Conservation (phyloP, 2,329 filamentous ascomycete species). For the Ophiostoma montium region DNA sequence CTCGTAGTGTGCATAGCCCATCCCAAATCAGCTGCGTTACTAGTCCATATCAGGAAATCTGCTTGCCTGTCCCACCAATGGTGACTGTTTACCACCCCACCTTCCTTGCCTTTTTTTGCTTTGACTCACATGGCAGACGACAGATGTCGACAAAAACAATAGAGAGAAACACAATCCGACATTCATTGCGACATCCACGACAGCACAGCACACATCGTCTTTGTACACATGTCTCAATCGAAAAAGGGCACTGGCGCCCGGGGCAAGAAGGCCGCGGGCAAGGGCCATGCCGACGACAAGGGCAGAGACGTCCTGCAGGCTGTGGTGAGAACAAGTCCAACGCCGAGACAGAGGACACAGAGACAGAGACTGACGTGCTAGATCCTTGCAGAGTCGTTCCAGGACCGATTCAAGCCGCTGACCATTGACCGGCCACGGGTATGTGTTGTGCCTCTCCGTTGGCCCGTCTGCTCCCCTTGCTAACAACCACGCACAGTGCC, state of each 20-base stretch:
- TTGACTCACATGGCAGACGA: not conserved
- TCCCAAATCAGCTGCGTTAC: no score
- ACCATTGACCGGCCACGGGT: constrained; percentile 80
- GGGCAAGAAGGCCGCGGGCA: constrained; percentile 39
- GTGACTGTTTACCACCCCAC: no score
- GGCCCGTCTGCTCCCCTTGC: no score
- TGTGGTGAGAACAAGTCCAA: no score
- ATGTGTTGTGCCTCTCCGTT: constrained; percentile 20
- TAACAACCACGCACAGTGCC: constrained; percentile 50
- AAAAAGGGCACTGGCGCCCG: constrained; percentile 11
- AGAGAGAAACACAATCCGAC: no score
- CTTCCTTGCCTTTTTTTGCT: not conserved
- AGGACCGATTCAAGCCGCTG: constrained; percentile 81
- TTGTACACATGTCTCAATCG: constrained; percentile 27
- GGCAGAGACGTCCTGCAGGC: constrained; percentile 45
- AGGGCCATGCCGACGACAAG: constrained; percentile 36
- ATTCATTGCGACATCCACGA: not conserved
- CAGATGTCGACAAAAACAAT: no score
- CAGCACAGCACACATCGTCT: not conserved
- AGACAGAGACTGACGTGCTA: not conserved
- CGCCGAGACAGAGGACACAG: not conserved
- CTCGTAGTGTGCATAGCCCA: no score
- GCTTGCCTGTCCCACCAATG: not conserved
- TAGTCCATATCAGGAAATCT: not conserved
- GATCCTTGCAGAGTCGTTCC: constrained; percentile 83